Base-by-base conservation (phyloP, 1,284 basidiomycete species). In the Cryptococcus sp. region DNA sequence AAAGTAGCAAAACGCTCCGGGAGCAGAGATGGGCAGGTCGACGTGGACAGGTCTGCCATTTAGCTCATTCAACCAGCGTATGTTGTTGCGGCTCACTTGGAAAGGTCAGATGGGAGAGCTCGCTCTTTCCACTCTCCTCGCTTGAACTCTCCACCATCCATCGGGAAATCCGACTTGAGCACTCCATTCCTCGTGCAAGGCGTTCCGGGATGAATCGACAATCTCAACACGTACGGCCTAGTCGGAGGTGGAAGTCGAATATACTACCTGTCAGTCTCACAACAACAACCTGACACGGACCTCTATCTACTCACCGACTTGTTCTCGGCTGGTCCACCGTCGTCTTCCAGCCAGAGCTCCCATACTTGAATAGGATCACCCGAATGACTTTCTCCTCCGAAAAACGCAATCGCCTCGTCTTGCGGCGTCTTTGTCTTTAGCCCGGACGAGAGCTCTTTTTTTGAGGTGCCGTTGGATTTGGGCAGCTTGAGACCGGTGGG, bases 1-100 rank as follows among this genome's bases (percentile, higher is more conserved):
- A 81, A 84, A 94, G 73, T 90, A 97, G 51, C 86, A 82, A 74
- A 94, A 97, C 0, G 91, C 90, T 50, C 92, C 92, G 0, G 93
- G 88, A 56, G 91, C 88, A 3, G 89, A 92, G 73, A 97, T 94
- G 24, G 89, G 87, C 12, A 97, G 78, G 75, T 97, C 88, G 35
- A 97, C 82, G 59, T 87, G 84, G 55, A 97, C 87, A 14, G 92
- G 85, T 64, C 89, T 92, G 25, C 18, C 22, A 37, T 18, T 25
- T 28, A 34, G 16, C 26, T 22, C 42, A 16, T 16, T 16, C 5
- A 21, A n/a, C 5, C 34, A 4, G 19, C 22, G 43, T n/a, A 31
- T 26, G 22, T 22, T 14, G 1, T 5, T 31, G 31, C 7, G 19
- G 67, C 85, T 63, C 70, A 91, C 93, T 77, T 74, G 62, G 59